A percentile compares a stretch with the other conserved stretches of the same genome.
Conservation (phyloP, 2,329 filamentous ascomycete species). For the Scedosporium boydii region DNA sequence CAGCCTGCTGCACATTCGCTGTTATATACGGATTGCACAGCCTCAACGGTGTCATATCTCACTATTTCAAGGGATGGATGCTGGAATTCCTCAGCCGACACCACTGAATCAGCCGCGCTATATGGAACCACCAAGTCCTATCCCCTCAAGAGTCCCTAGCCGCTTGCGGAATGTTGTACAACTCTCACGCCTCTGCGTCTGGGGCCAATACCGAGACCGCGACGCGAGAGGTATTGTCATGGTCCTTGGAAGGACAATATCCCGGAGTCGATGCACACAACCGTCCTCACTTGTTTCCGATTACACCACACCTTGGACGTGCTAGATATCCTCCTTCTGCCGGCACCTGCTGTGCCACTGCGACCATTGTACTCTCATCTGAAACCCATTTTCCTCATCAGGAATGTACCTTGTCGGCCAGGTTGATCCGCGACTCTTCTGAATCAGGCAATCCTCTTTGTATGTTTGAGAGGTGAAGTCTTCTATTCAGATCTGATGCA, state of each 20-base stretch:
- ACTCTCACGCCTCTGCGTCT: not conserved
- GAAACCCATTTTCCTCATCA: not conserved
- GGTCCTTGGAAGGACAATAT: not conserved
- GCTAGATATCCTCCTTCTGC: not conserved
- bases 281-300: not conserved
- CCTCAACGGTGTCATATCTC: not conserved
- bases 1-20: too few relatives aligned
- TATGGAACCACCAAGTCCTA: not conserved
- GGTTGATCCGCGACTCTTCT: not conserved
- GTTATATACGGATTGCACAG: not conserved
- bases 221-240: not conserved
- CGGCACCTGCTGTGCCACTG: not conserved
- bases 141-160: not conserved
- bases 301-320: not conserved
- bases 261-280: conserved; percentile 2
- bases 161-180: not conserved
- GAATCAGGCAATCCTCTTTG: not conserved
- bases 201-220: not conserved
- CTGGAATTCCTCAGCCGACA: not conserved
- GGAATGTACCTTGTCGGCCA: not conserved
- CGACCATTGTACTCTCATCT: conserved; percentile 2
- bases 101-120: not conserved
- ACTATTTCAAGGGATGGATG: too few relatives aligned
- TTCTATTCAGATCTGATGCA: not conserved
- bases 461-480: not conserved